Evolutionary conservation across 768 basidiomycete species (phyloP), one percentile per base, ranked within the genome.

Genomic region (Agaricus blazei): DNA sequence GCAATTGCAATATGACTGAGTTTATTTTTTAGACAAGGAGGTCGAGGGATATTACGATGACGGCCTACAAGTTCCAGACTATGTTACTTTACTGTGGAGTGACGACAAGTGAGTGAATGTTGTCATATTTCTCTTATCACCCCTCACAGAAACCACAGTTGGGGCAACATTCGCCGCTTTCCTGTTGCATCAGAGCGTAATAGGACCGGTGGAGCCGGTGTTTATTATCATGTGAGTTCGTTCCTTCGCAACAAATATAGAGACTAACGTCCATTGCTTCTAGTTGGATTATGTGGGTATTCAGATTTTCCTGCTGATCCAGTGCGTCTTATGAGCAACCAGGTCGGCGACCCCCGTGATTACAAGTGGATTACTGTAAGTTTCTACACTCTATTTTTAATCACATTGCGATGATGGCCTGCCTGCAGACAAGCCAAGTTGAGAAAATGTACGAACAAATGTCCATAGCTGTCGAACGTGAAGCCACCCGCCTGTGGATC

Each of bases 331-430:
- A 47, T 2, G 19, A n/a, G 23, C n/a, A 24, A 53, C 15, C 64
- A 84, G 72, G 84, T 89, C 40, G 87, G 85, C 12, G 74, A 74
- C 55, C 82, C 84, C 1, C 69, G 81, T 45, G 78, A 85, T 66
- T 90, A 84, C 72, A 88, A 88, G 63, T 88, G 85, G 85, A 83
- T 87, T 48, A 76, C 77, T 23, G 81, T 81, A 50, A 57, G 76
- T 68, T 12, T 23, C 11, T 48, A 11, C 34, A 31, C 19, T 23
- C 3, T 11, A 42, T 27, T 43, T 28, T 2, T 54, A 11, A 28
- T 15, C 11, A 14, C 2, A 36, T 27, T 54, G 27, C 27, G 4
- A 28, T 34, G 6, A 19, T 50, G 9, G 4, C 52, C 28, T 42
- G 24, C 23, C 23, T 26, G 24, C 57, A 83, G 79, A 79, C 72